phyloP scores from a whole-genome alignment of 2,329 filamentous ascomycete genomes.

The Nothophaeocryptopus gaeumannii region DNA sequence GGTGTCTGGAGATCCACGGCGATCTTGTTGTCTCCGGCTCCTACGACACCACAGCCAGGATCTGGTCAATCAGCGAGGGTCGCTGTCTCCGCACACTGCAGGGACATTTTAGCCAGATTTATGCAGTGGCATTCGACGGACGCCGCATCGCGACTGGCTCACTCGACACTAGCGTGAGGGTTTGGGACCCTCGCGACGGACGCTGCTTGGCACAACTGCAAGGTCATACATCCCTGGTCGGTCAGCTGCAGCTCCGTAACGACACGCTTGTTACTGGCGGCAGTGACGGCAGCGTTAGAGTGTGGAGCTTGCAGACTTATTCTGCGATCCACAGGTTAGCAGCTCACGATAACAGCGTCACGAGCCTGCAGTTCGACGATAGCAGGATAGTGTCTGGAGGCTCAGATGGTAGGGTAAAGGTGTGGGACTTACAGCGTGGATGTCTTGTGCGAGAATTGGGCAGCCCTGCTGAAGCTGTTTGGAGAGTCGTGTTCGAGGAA shows the following conservation, averaged over 20 bases:
- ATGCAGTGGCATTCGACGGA: constrained; percentile 96
- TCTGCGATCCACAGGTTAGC: constrained; percentile 90
- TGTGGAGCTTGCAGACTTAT: constrained; percentile 91
- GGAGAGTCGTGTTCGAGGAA: constrained; percentile 96
- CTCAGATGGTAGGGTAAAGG: constrained; percentile 95
- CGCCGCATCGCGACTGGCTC: constrained; percentile 90
- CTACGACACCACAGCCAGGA: constrained; percentile 93
- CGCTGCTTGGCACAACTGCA: constrained; percentile 89
- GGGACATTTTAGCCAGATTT: constrained; percentile 98
- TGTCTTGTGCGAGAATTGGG: constrained; percentile 88
- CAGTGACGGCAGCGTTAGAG: constrained; percentile 90
- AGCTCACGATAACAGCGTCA: constrained; percentile 97
- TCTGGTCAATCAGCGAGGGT: constrained; percentile 97
- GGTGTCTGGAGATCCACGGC: constrained; percentile 92
- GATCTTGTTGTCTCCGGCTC: constrained; percentile 97
- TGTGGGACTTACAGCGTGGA: constrained; percentile 94
- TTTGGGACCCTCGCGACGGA: constrained; percentile 67
- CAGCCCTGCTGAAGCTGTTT: constrained; percentile 88
- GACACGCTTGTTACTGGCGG: constrained; percentile 94
- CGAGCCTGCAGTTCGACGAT: constrained; percentile 94
- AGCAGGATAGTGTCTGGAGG: constrained; percentile 92
- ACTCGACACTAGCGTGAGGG: constrained; percentile 91
- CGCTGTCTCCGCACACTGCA: constrained; percentile 84
- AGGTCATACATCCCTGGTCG: constrained; percentile 93
- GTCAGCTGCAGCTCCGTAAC: constrained; percentile 91